A percentile compares a stretch with the other conserved stretches of the same genome.
Conservation (phyloP, 1,284 basidiomycete genomes). For the Lentinus polychrous region DNA sequence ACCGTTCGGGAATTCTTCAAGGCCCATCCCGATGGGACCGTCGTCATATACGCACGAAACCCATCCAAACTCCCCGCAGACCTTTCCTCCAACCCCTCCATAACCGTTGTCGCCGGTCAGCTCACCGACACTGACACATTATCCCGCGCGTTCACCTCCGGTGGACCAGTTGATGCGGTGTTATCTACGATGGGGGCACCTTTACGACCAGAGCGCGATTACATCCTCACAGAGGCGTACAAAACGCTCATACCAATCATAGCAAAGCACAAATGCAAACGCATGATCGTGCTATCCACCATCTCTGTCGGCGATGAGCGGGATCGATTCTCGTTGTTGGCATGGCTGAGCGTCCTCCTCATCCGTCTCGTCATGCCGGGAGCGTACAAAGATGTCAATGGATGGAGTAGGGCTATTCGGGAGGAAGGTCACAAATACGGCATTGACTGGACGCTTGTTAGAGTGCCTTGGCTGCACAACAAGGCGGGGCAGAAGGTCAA, state of each 20-base stretch:
- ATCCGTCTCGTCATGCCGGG: conserved; percentile 30
- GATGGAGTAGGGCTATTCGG: conserved; percentile 47
- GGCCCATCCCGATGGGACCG: conserved; percentile 27
- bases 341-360: conserved; percentile 34
- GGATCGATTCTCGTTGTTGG: conserved; percentile 48
- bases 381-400: conserved; percentile 42
- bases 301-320: conserved; percentile 51
- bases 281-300: conserved; percentile 60
- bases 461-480: conserved; percentile 55
- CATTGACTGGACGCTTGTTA: conserved; percentile 59
- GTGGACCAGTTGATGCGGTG: conserved; percentile 47
- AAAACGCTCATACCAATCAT: conserved; percentile 45
- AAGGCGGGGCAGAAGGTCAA: conserved; percentile 35
- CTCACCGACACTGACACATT: conserved; percentile 46
- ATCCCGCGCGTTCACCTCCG: conserved; percentile 34
- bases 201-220: conserved; percentile 29
- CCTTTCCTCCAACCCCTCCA: conserved; percentile 34
- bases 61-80: conserved; percentile 54
- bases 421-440: conserved; percentile 30
- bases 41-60: conserved; percentile 55
- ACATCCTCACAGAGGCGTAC: conserved; percentile 57
- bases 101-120: conserved; percentile 46
- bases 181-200: conserved; percentile 60
- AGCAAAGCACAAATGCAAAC: conserved; percentile 40
- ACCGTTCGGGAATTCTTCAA: conserved; percentile 46